Base-by-base conservation (phyloP, 768 basidiomycete genomes). In the Dioszegia crocea region DNA sequence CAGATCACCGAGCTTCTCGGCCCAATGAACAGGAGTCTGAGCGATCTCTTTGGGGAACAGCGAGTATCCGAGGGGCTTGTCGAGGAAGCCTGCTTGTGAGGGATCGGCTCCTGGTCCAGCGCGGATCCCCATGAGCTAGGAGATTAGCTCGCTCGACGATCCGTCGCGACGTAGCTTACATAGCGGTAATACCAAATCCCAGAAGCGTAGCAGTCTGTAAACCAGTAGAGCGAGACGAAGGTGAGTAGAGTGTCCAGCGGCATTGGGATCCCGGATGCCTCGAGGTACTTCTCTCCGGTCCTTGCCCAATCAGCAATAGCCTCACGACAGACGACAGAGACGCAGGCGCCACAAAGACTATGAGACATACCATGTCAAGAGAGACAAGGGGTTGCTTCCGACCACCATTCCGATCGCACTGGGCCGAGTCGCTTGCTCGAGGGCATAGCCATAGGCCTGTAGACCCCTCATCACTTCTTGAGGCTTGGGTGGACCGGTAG, bases 211-310 rank as follows among this genome's bases (percentile, higher is more conserved):
- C 64, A 53, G 21, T 62, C 30, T 11, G 66, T 64, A 5, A 76
- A 57, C 72, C 72, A 76, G 45, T 73, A 77, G 2, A 77, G 53
- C 10, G 75, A 61, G 44, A 75, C 61, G 24, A 54, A 53, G 44
- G 67, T 60, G 19, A 77, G 61, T 38, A 74, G 66, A 8, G 56
- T 62, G 21, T 61, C 59, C 10, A 67, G 36, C 0, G 66, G 31
- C 6, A 66, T 67, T 21, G 44, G 59, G 17, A 56, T 60, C 39
- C 75, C 70, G 0, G 68, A 56, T 68, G 75, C 76, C 5, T 62
- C 64, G n/a, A 69, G 10, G 39, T 71, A 66, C 48, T 78, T 78
- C 54, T 77, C 76, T 3, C 76, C 76, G 50, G 74, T 65, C 76
- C 76, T 77, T 12, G 4, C 4, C 36, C 5, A 4, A 39, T 51